Evolutionary conservation across 139 green algal genomes (phyloP), one percentile per base, ranked within the genome.

Genomic region (Protoeuglena noctilucae): DNA sequence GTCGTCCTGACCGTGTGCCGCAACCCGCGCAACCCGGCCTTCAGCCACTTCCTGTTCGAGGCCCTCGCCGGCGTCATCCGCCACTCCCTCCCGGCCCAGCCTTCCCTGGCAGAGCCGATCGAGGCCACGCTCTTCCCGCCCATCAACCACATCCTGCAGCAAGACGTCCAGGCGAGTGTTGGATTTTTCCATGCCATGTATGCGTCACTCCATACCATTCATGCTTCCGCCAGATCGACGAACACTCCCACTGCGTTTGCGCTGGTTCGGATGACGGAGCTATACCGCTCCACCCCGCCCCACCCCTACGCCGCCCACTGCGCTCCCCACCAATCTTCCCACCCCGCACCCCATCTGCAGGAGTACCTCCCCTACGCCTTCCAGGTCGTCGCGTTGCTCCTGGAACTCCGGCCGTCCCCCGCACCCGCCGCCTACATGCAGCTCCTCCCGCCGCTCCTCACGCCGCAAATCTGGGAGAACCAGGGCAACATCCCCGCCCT

Each of bases 11-110:
- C 76, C 28, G 80, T 94, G 47, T 92, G 79, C 72, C 75, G 85
- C 54, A 99, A 99, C 70, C 92, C 92, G 27, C 81, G 65, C 22
- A 81, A 93, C 48, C 87, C 92, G 2, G 82, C 71, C 28, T 99
- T 97, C 85, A 94, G 90, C 68, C 92, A 99, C 74, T 97, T 89
- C 65, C 70, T 97, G 24, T 99, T 99, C 60, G 92, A 99, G 68
- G 65, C 67, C 2, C 74, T 97, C 12, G 87, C 92, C 1, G 87
- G 84, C 2, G 72, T 98, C 25, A 80, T 98, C 28, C 61, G 61
- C 49, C 63, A 61, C 54, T 61, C 29, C 41, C 71, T 53, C 57
- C 61, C 27, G 51, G 58, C 31, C 31, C 57, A 79, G 49, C 41
- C 68, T 3, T 40, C 60, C 18, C 60, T 73, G 56, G 62, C 93